Base-by-base conservation (phyloP, 2,329 filamentous ascomycete species). In the Aspergillus udagawae region DNA sequence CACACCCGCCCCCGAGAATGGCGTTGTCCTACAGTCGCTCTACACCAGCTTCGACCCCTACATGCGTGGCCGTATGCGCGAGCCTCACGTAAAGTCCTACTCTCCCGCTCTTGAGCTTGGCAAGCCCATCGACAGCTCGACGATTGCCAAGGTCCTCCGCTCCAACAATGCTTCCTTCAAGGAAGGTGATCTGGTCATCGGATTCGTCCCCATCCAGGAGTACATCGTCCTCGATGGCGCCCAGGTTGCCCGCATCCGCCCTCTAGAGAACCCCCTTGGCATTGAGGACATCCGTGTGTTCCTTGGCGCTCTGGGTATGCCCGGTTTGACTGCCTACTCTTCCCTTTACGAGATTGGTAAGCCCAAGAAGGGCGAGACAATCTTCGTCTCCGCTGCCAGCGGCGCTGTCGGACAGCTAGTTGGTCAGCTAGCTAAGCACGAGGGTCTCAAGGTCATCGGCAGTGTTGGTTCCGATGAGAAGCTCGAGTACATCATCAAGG, bases 1-100 rank as follows among this genome's bases (percentile, higher is more conserved):
- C 52, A 66, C 71, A 27, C 64, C 82, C 4, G 82, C 86, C 28
- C 81, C 85, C 25, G 72, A 82, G 48, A 88, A 89, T 61, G 87
- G 91, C 44, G 73, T 95, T 51, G 84, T 84, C 32, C 76, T 88
- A 62, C 84, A 91, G 77, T 83, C 88, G 65, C 82, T 88, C 67
- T 91, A 89, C 73, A 80, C 86, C 62, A 92, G 89, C 44, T 88
- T 88, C 76, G 91, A 96, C 74, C 91, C 91, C 1, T 96, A 95
- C 79, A 85, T 90, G 79, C 88, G 92, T 56, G 89, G 88, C 59
- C 84, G 85, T 64, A 92, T 96, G 89, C 86, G 90, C 50, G 75
- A 80, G 50, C 70, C 88, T 6, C 72, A 79, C 38, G 67, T 77
- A 70, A 85, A 88, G 76, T 91, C 89, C 9, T 94, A 92, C 79